Conservation (phyloP, 1,139 yeast genomes). For the Pneumocystis jirovecii region DNA sequence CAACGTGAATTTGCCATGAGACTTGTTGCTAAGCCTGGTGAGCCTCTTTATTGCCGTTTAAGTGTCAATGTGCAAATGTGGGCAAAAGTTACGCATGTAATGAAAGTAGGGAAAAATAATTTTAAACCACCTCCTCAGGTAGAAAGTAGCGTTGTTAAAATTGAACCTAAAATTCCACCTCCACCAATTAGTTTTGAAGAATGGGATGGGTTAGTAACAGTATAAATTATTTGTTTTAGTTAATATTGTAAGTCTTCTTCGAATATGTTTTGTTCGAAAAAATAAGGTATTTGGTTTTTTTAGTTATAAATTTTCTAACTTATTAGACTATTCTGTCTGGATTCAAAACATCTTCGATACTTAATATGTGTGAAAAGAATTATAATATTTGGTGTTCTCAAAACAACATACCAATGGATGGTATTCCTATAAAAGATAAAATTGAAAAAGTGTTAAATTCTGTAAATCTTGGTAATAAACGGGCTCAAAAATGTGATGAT, state of each 20-base stretch:
- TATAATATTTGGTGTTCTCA: constrained; percentile 52
- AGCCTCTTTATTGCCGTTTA: constrained; percentile 73
- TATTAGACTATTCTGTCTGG: constrained; percentile 20
- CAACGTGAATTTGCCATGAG: constrained; percentile 94
- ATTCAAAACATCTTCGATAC: constrained; percentile 68
- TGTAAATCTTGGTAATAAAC: constrained; percentile 62
- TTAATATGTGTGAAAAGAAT: constrained; percentile 74
- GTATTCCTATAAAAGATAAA: constrained; percentile 36
- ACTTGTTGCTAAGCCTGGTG: constrained; percentile 90
- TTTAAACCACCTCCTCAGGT: constrained; percentile 98
- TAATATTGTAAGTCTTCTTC: constrained; percentile 36
- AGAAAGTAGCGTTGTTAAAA: constrained; percentile 87
- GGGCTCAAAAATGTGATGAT: constrained; percentile 91
- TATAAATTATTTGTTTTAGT: neutral
- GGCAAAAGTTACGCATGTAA: constrained; percentile 94
- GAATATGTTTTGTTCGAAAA: constrained; percentile 83
- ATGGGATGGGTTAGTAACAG: constrained; percentile 52
- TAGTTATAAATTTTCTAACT: neutral
- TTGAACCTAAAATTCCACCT: constrained; percentile 80
- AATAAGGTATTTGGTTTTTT: constrained; percentile 69
- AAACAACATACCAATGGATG: constrained; percentile 38
- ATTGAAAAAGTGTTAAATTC: constrained; percentile 48
- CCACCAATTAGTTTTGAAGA: constrained; percentile 85
- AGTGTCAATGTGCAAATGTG: constrained; percentile 98
- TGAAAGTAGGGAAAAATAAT: constrained; percentile 95